Evolutionary conservation across 305 asterid genomes (phyloP), one percentile per base, ranked within the genome.

Genomic region (Rubia tinctorum): DNA sequence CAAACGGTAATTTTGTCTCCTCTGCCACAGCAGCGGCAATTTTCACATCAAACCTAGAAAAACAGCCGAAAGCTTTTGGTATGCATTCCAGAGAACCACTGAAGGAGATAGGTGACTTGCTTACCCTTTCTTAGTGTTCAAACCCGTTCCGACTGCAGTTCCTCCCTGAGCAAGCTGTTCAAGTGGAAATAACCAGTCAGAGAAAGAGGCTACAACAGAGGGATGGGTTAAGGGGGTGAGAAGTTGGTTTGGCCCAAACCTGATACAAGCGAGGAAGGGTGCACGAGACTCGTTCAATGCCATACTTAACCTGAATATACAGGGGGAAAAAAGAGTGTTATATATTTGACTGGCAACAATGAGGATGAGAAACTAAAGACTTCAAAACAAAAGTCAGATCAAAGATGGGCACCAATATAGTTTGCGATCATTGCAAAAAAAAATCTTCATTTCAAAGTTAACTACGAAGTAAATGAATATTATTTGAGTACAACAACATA

Each of bases 151-250:
- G 44, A 94, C 97, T 62, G 98, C 97, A 63, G 98, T 93, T 76
- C 96, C 97, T 37, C 98, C 96, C 74, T 91, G 98, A 77, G 98
- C 97, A 72, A 94, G 96, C 98, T 93, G 97, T 83, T 51, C 68
- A 68, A 82, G 68, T 77, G 64, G 34, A 61, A 80, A 75, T 73
- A 71, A 75, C 69, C 67, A 74, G 78, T 75, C 68, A 47, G 59
- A 82, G 78, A 83, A 84, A 80, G 82, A 78, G 80, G 73, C 15
- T 23, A 5, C 77, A 6, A 53, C 45, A 72, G 68, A 55, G 71
- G 67, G 63, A 25, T 66, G 72, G 76, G 34, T 1, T 30, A 71
- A 71, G 45, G 25, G 58, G 10, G 30, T 53, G 74, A 71, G 80
- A 27, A 34, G 9, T 9, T 25, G 34, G 47, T 40, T 63, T 30